These are phyloP conservation scores for Taphrina betulina DNA, from an alignment of 1,139 yeast genomes.

Conservation along the genomic window DNA sequence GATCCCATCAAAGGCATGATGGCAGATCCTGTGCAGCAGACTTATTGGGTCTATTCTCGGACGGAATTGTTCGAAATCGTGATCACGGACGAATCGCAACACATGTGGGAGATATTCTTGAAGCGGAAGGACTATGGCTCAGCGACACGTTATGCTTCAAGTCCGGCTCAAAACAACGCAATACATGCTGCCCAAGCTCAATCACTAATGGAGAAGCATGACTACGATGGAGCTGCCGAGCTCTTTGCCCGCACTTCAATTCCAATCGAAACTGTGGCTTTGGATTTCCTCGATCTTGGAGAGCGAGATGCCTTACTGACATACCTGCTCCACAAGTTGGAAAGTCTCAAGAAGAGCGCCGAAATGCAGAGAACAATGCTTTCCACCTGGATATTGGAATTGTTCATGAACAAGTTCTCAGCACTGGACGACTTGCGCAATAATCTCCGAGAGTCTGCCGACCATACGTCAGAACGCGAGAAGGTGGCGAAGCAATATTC, in stretches of 20 bases:
- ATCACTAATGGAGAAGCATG: constrained; percentile 47
- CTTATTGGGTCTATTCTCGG: constrained; percentile 62
- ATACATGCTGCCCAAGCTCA: constrained; percentile 68
- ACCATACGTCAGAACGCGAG: constrained; percentile 16
- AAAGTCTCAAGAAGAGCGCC: constrained; percentile 39
- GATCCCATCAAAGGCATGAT: constrained; percentile 51
- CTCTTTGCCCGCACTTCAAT: constrained; percentile 63
- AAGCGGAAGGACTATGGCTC: constrained; percentile 63
- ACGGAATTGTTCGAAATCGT: constrained; percentile 63
- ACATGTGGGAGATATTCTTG: constrained; percentile 74
- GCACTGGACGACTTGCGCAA: constrained; percentile 50
- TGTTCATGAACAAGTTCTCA: constrained; percentile 55
- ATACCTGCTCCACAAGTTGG: constrained; percentile 59
- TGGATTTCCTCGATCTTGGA: constrained; percentile 56
- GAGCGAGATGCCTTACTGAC: constrained; percentile 53
- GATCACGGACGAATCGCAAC: constrained; percentile 64
- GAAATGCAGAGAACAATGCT: constrained; percentile 58
- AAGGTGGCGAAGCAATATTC: constrained; percentile 48
- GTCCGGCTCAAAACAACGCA: constrained; percentile 54
- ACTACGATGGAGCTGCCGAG: constrained; percentile 57
- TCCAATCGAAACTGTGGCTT: constrained; percentile 70
- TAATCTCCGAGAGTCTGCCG: constrained; percentile 39
- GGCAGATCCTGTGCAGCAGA: constrained; percentile 56
- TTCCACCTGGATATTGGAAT: constrained; percentile 82
- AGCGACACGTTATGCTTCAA: constrained; percentile 56